A percentile compares a stretch with the other conserved stretches of the same genome.
Evolutionary conservation across 306 rosid species (phyloP).

Genomic region (Pyrus bretschneideri): DNA sequence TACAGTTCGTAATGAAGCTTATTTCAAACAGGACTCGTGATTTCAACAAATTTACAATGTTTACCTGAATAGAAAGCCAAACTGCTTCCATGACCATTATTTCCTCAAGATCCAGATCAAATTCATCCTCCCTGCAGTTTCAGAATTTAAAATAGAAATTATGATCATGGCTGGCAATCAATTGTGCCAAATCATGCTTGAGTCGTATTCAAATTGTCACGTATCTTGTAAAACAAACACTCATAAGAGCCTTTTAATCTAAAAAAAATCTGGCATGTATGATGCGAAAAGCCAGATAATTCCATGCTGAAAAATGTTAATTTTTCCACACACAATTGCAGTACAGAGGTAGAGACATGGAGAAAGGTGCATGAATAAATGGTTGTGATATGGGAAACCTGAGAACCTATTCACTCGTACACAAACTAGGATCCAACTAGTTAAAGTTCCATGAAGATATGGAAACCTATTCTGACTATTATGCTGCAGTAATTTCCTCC

Average conservation of each 20-base stretch:
- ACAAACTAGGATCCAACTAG: not conserved
- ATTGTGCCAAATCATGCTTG: not conserved
- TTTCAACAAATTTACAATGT: not conserved
- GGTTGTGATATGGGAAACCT: not conserved
- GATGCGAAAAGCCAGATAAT: not conserved
- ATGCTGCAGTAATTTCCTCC: not conserved
- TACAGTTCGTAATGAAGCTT: not conserved
- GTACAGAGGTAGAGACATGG: not conserved
- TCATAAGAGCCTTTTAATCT: not conserved
- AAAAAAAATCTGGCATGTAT: not conserved
- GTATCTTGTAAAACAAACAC: not conserved
- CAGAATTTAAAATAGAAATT: not conserved
- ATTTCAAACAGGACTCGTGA: constrained; percentile 9
- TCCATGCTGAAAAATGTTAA: not conserved
- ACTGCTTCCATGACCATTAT: constrained; percentile 99
- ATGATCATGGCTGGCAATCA: not conserved
- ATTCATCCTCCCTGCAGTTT: constrained; percentile 77
- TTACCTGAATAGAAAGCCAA: constrained; percentile 97
- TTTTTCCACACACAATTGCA: not conserved
- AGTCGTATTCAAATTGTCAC: not conserved
- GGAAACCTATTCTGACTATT: not conserved
- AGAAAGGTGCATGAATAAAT: not conserved
- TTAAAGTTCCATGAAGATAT: not conserved
- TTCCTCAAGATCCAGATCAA: constrained; percentile 93
- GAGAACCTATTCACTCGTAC: not conserved